phyloP scores from a whole-genome alignment of 2,329 filamentous ascomycete genomes.

The Fusarium irregulare region DNA sequence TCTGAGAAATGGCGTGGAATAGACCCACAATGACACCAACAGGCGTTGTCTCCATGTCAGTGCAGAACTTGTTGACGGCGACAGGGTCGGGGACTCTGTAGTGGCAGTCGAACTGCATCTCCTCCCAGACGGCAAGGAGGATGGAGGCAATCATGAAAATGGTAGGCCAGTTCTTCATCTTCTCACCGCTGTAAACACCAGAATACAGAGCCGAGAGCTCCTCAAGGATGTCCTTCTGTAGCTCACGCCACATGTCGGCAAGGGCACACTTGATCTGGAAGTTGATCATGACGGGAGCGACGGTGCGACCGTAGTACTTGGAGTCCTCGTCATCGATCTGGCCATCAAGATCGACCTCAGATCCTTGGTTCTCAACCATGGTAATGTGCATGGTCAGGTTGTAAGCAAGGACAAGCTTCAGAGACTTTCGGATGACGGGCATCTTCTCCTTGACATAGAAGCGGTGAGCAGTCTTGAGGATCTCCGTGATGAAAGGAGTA shows the following conservation, averaged over 20 bases:
- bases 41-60: constrained; percentile 94
- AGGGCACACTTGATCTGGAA: constrained; percentile 99
- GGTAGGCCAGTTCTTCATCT: constrained; percentile 98
- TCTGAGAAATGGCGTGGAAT: constrained; percentile 98
- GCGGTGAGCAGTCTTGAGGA: constrained; percentile 94
- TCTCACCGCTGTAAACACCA: constrained; percentile 97
- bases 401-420: constrained; percentile 95
- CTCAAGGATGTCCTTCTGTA: constrained; percentile 95
- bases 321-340: constrained; percentile 88
- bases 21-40: constrained; percentile 96
- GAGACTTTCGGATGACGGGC: constrained; percentile 90
- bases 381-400: constrained; percentile 95
- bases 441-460: constrained; percentile 91
- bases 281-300: constrained; percentile 98
- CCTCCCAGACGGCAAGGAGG: constrained; percentile 93
- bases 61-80: constrained; percentile 93
- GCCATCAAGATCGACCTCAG: constrained; percentile 81
- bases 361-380: constrained; percentile 88
- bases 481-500: constrained; percentile 93
- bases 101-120: constrained; percentile 99
- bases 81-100: constrained; percentile 88
- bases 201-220: constrained; percentile 93
- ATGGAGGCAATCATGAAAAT: constrained; percentile 98
- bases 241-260: constrained; percentile 97
- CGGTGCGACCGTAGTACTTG: constrained; percentile 88